Evolutionary conservation across 148 eudicot genomes (phyloP).

Genomic region (Cornus controversa): DNA sequence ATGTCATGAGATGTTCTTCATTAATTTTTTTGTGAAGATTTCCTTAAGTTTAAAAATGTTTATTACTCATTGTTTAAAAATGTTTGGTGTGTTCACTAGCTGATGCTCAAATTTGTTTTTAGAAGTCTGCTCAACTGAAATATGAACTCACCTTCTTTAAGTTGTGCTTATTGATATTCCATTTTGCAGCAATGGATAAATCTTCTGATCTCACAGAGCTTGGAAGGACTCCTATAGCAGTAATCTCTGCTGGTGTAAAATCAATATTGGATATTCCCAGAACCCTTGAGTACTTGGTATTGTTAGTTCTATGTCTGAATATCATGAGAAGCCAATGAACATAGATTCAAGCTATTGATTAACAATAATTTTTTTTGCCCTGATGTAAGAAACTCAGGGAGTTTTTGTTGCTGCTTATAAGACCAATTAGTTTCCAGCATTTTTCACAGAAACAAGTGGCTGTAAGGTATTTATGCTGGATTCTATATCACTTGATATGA

Average conservation of each 20-base stretch:
- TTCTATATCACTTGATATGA: neutral
- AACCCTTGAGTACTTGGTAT: constrained; percentile 95
- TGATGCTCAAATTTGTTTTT: too few species aligned
- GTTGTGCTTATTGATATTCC: neutral
- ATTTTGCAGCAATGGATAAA: constrained; percentile 82
- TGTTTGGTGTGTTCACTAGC: neutral
- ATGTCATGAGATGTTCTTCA: neutral
- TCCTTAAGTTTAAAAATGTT: neutral
- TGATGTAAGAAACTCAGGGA: constrained; percentile 89
- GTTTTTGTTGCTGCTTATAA: constrained; percentile 91
- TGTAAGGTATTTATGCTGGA: constrained; percentile 59
- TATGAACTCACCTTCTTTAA: neutral
- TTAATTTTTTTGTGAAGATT: neutral
- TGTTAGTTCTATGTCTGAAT: neutral
- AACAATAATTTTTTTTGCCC: neutral
- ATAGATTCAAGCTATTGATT: neutral
- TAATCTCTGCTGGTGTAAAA: constrained; percentile 91
- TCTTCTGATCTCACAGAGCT: constrained; percentile 98
- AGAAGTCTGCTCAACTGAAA: too few species aligned
- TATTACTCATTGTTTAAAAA: neutral
- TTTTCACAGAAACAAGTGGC: constrained; percentile 88
- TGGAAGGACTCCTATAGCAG: constrained; percentile 85
- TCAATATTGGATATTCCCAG: constrained; percentile 95
- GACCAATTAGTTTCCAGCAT: constrained; percentile 91
- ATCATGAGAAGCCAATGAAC: neutral